Evolutionary conservation across 495 filamentous ascomycete genomes (phyloP), one percentile per base, ranked within the genome.

Genomic region (Penicillium turbatum): DNA sequence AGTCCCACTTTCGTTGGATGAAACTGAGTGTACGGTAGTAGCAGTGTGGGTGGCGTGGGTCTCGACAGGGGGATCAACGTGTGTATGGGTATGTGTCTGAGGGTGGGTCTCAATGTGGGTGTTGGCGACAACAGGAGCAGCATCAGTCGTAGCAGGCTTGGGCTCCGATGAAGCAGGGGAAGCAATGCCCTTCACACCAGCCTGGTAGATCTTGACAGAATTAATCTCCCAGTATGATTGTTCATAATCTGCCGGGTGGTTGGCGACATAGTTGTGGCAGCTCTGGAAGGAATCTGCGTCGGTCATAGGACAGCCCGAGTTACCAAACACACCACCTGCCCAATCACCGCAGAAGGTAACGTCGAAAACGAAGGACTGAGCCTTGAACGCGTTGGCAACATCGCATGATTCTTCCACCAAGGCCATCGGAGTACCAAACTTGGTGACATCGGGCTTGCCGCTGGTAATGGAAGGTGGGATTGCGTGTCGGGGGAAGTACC

Each of bases 331-430:
- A 41, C 79, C 73, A 31, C 89, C 92, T 15, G 90, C 90, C 88
- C 89, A 96, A 55, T 89, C 84, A 34, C 92, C 92, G 68, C 92
- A 97, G 71, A 96, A 90, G 1, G 85, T 87, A 0, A 83, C 87
- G 69, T 97, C 82, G 64, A 96, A 84, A 50, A 95, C 77, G 45
- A 96, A 86, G 11, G 81, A 78, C 68, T 93, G 85, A 39, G 85
- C 63, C 54, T 72, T 75, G 76, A 96, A 95, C 45, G 82, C 74
- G 2, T 65, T 61, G 48, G 79, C 67, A 51, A 95, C 82, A 55
- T 87, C 66, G 68, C 92, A 95, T 31, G 72, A 68, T 12, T 81
- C 83, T 34, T 79, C 59, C 64, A 96, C 53, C 61, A 70, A 69
- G 5, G 85, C 88, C 36, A 78, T 75, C 0, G 92, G 90, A 0